Evolutionary conservation across 306 rosid genomes (phyloP), one percentile per base, ranked within the genome.

Genomic region (Gastrolobium bilobum): DNA sequence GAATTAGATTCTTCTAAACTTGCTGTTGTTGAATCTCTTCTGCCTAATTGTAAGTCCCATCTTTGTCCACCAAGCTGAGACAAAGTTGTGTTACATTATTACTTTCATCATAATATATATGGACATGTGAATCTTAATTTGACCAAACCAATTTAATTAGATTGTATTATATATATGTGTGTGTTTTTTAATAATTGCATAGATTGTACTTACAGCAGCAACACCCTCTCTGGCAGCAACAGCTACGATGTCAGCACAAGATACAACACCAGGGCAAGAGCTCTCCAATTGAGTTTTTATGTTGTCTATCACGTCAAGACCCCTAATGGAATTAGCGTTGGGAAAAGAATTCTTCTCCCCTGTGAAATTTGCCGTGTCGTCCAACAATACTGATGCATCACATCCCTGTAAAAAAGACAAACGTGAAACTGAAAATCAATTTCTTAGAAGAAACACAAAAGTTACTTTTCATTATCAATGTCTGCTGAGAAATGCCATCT

Each of bases 1-100:
- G 77, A 71, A 33, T 87, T 81, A 0, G 93, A 75, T 4, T 2
- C 54, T 8, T 3, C 35, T 14, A 77, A 77, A 65, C 84, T 89
- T 66, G 93, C 91, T 0, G 81, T 87, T 30, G 79, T 87, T 14
- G 93, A 81, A 63, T 89, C 93, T 62, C 79, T 87, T 82, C 93
- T 85, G 0, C 93, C 93, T 48, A 87, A 50, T 37, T 10, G 57
- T 5, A 87, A 84, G 0, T 46, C 37, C 93, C 91, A 87, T 35
- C 39, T 58, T 14, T 51, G 76, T 33, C 93, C 93, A 2, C 89
- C 88, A 37, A 83, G 77, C 83, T 78, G 68, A 40, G 0, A 29
- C 0, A 8, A 14, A 29, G 5, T 5, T 51, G 33, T 43, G 56
- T 4, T 10, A n/a, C 35, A 54, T 71, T 71, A 71, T 4, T 69